phyloP scores from a whole-genome alignment of 805 yeast species.

The Wickerhamomyces queroliae region DNA sequence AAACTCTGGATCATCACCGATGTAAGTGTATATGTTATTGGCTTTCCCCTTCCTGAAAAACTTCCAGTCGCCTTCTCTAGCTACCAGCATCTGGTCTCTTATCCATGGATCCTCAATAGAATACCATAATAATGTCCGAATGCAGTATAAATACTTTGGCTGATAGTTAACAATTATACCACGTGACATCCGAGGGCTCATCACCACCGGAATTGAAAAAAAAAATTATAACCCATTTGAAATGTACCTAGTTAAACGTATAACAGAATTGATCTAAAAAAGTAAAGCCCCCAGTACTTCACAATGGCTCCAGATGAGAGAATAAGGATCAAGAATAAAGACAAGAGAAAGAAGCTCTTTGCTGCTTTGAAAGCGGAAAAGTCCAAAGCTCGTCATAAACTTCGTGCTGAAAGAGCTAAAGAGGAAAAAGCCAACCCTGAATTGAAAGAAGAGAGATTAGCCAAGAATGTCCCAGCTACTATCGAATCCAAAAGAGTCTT shows the following conservation, averaged over 20 bases:
- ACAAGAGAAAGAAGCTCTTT: conserved; percentile 71
- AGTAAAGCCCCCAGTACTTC: background rate
- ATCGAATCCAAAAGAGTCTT: conserved; percentile 23
- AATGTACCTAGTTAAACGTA: no score
- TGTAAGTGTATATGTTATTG: conserved; percentile 37
- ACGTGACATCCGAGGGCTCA: background rate
- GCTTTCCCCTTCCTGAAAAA: conserved; percentile 46
- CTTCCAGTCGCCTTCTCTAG: conserved; percentile 30
- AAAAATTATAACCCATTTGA: background rate
- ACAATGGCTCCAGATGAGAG: conserved; percentile 25
- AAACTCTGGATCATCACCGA: conserved; percentile 28
- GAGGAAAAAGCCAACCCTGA: conserved; percentile 84
- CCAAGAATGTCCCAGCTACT: conserved; percentile 21
- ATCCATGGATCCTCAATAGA: no score
- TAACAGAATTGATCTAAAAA: background rate
- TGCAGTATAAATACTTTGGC: no score
- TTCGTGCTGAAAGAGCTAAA: conserved; percentile 77
- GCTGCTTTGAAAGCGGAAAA: conserved; percentile 69
- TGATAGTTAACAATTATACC: no score
- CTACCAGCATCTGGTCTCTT: no score
- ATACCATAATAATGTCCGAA: no score
- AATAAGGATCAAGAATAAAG: conserved; percentile 63
- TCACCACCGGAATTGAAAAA: background rate
- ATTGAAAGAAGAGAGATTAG: conserved; percentile 69
- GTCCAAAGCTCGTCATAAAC: conserved; percentile 70